Conservation (phyloP, 2,329 filamentous ascomycete genomes). For the Stromatinia cepivora region DNA sequence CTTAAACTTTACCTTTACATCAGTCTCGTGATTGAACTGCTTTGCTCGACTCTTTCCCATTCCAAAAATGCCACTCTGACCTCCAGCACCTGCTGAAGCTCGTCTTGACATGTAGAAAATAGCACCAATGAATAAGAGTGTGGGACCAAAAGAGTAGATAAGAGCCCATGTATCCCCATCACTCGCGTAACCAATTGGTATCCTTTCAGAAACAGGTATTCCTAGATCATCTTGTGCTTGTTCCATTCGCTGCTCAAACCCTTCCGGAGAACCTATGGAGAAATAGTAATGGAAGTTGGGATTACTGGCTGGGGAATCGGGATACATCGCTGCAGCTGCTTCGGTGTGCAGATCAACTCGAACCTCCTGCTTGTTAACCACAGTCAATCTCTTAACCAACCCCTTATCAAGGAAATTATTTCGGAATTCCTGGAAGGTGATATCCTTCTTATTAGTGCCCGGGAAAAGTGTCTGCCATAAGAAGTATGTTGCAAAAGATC, state of each 20-base stretch:
- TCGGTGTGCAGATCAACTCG: slow-evolving; percentile 78
- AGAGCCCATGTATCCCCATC: slow-evolving; percentile 72
- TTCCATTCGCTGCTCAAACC: slow-evolving; percentile 86
- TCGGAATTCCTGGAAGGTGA: slow-evolving; percentile 96
- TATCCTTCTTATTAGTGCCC: slow-evolving; percentile 69
- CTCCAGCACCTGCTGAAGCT: slow-evolving; percentile 66
- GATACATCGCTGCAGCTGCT: slow-evolving; percentile 69
- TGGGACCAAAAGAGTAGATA: slow-evolving; percentile 52
- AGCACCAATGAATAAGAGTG: slow-evolving; percentile 79
- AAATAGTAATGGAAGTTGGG: slow-evolving; percentile 85
- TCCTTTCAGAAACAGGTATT: slow-evolving; percentile 84
- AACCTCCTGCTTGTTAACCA: slow-evolving; percentile 76
- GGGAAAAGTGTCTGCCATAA: slow-evolving; percentile 66
- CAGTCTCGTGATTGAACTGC: slow-evolving; percentile 95
- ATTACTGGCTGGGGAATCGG: slow-evolving; percentile 69
- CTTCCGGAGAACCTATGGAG: slow-evolving; percentile 90
- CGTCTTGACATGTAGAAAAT: slow-evolving; percentile 78
- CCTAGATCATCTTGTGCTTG: slow-evolving; percentile 83
- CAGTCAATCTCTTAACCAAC: slow-evolving; percentile 85
- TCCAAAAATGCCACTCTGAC: slow-evolving; percentile 81
- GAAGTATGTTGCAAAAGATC: slow-evolving; percentile 61
- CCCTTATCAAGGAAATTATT: slow-evolving; percentile 95
- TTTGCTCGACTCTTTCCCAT: slow-evolving; percentile 96
- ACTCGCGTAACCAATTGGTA: slow-evolving; percentile 83
- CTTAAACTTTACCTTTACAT: slow-evolving; percentile 93